phyloP scores from a whole-genome alignment of 805 yeast species.

The Monosporozyma solicola region DNA sequence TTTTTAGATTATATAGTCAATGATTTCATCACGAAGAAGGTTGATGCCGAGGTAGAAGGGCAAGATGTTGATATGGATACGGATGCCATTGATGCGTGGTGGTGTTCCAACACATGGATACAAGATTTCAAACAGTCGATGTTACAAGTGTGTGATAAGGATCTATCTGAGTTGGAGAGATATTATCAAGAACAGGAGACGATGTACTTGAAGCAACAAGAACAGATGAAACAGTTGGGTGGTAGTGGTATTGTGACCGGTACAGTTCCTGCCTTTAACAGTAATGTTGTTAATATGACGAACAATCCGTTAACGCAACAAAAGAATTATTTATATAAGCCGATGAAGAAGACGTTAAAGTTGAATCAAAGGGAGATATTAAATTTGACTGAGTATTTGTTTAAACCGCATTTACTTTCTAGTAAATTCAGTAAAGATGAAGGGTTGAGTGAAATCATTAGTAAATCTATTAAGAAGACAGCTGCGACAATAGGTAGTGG shows the following conservation, averaged over 20 bases:
- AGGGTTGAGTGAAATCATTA: slow-evolving; percentile 23
- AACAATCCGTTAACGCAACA: slow-evolving; percentile 16
- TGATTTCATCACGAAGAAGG: slow-evolving; percentile 30
- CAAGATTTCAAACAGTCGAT: slow-evolving; percentile 24
- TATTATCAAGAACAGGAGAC: slow-evolving; percentile 19
- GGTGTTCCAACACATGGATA: slow-evolving; percentile 23
- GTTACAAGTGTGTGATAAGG: slow-evolving; percentile 25
- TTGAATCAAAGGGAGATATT: slow-evolving; percentile 21
- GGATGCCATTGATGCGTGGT: slow-evolving; percentile 18
- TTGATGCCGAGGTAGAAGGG: background rate
- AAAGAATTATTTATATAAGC: slow-evolving; percentile 16
- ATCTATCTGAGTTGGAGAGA: slow-evolving; percentile 17
- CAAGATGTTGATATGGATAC: background rate
- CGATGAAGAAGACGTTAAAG: slow-evolving; percentile 13
- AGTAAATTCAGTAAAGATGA: slow-evolving; percentile 14
- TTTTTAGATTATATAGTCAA: slow-evolving; percentile 60
- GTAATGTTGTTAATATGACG: slow-evolving; percentile 1
- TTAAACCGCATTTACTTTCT: slow-evolving; percentile 20
- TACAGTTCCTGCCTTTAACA: background rate
- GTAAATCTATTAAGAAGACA: slow-evolving; percentile 21
- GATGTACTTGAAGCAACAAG: slow-evolving; percentile 13
- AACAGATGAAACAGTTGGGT: slow-evolving; percentile 11
- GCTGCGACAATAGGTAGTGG: slow-evolving; percentile 20
- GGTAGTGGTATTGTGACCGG: slow-evolving; percentile 1
- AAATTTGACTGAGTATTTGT: slow-evolving; percentile 21